Evolutionary conservation across 768 basidiomycete genomes (phyloP).

Genomic region (Fomitopsis serialis): DNA sequence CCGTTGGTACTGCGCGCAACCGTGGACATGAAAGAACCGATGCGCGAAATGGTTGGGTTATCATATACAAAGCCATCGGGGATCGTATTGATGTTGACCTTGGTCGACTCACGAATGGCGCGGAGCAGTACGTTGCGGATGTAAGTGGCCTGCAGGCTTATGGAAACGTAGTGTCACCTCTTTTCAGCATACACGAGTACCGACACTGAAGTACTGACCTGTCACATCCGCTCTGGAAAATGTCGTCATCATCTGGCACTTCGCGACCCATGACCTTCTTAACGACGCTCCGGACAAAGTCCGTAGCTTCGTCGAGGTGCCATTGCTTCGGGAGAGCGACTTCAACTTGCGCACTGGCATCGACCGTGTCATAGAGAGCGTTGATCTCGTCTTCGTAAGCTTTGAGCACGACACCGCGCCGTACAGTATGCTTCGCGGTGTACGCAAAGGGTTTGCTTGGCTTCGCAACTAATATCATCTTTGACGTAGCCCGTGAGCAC

Average conservation of each 20-base stretch:
- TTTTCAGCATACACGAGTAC: slow-evolving; percentile 16
- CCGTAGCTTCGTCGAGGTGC: slow-evolving; percentile 14
- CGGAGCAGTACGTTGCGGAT: slow-evolving; percentile 27
- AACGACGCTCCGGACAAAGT: slow-evolving; percentile 30
- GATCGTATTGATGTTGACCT: neutral
- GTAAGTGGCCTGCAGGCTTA: slow-evolving; percentile 25
- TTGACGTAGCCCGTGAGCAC: too few species aligned
- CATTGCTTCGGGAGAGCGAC: slow-evolving; percentile 24
- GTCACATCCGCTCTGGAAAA: slow-evolving; percentile 3
- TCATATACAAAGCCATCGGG: neutral
- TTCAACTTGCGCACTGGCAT: slow-evolving; percentile 27
- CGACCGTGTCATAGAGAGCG: slow-evolving; percentile 28
- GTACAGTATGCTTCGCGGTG: slow-evolving; percentile 28
- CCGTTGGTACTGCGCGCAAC: neutral
- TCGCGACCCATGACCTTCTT: slow-evolving; percentile 23
- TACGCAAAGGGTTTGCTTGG: slow-evolving; percentile 26
- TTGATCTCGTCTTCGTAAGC: slow-evolving; percentile 38
- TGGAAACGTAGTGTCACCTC: neutral
- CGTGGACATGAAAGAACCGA: neutral
- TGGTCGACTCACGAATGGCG: slow-evolving; percentile 11
- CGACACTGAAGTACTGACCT: neutral
- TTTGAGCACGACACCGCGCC: slow-evolving; percentile 20
- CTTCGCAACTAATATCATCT: slow-evolving; percentile 29
- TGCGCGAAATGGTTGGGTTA: neutral
- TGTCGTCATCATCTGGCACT: slow-evolving; percentile 29